Conservation (phyloP, 2,329 filamentous ascomycete genomes). For the Penicillium digitatum region DNA sequence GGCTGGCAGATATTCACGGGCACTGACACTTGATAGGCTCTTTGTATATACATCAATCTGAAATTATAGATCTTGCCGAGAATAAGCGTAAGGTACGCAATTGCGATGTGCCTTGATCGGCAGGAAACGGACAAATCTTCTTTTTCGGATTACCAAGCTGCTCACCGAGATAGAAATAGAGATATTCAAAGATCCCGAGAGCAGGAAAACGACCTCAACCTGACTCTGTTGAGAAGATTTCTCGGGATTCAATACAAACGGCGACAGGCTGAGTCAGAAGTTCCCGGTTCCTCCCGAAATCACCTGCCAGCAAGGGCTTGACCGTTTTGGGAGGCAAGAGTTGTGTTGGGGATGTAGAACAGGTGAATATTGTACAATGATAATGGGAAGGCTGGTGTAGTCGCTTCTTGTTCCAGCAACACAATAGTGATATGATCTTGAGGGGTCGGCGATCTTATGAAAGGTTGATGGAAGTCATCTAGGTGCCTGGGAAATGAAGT, state of each 20-base stretch:
- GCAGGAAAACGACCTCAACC: neutral
- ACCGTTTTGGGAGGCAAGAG: constrained; percentile 6
- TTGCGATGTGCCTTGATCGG: neutral
- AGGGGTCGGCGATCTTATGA: neutral
- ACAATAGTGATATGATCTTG: neutral
- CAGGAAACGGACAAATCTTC: neutral
- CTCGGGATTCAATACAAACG: constrained; percentile 16
- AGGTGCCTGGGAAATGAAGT: constrained; percentile 9
- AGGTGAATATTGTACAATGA: constrained; percentile 7
- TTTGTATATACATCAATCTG: neutral
- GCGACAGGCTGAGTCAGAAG: constrained; percentile 3
- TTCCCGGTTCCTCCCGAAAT: constrained; percentile 26
- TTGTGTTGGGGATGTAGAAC: neutral
- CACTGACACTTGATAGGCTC: too few species aligned
- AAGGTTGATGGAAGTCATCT: neutral
- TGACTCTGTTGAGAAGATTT: constrained; percentile 9
- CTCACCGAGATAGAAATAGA: neutral
- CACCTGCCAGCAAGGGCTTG: constrained; percentile 20
- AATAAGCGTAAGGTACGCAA: neutral
- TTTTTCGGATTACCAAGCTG: neutral
- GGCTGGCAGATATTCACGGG: neutral
- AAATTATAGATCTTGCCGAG: neutral
- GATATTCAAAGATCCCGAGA: neutral
- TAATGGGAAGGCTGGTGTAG: constrained; percentile 30
- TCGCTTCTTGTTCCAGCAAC: constrained; percentile 26